A percentile compares a stretch with the other conserved stretches of the same genome.
These are phyloP conservation scores for Penicillium coffeae DNA, from an alignment of 495 filamentous ascomycete species.

Conservation along the genomic window DNA sequence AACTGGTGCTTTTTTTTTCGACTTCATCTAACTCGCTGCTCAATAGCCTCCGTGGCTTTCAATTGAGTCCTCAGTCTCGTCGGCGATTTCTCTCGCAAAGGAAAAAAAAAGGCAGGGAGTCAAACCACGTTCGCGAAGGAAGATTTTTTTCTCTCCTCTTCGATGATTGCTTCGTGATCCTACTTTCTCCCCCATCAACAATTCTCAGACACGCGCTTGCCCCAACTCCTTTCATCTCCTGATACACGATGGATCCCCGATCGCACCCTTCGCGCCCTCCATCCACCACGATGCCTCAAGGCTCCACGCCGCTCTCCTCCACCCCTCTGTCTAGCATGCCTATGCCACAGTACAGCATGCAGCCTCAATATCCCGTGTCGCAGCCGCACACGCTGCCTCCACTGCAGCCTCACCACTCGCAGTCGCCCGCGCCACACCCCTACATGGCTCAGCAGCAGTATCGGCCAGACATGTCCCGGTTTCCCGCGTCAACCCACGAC, in stretches of 20 bases:
- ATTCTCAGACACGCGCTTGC: constrained; percentile 9
- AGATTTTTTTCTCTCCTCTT: constrained; percentile 18
- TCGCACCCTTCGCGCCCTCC: constrained; percentile 54
- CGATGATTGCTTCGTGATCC: constrained; percentile 50
- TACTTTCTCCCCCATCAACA: constrained; percentile 2
- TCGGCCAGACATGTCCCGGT: constrained; percentile 61
- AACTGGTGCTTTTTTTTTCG: constrained; percentile 29
- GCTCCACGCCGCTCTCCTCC: constrained; percentile 42
- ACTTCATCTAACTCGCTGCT: constrained; percentile 12
- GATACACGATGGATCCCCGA: constrained; percentile 44
- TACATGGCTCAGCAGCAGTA: constrained; percentile 57
- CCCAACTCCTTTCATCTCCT: constrained; percentile 12
- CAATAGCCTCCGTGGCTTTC: constrained; percentile 9
- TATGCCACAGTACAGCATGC: constrained; percentile 51
- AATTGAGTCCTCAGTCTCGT: not conserved
- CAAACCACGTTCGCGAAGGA: constrained; percentile 3
- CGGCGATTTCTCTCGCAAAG: not conserved
- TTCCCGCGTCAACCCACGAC: constrained; percentile 59
- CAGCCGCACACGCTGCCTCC: constrained; percentile 69
- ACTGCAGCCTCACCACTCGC: constrained; percentile 57
- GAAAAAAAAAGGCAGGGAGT: not conserved
- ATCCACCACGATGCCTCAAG: constrained; percentile 55
- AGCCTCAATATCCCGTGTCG: constrained; percentile 54
- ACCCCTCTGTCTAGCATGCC: constrained; percentile 46
- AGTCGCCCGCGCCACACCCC: constrained; percentile 46